These are phyloP conservation scores for Venturia nashicola DNA, from an alignment of 2,329 filamentous ascomycete species.

Conservation along the genomic window DNA sequence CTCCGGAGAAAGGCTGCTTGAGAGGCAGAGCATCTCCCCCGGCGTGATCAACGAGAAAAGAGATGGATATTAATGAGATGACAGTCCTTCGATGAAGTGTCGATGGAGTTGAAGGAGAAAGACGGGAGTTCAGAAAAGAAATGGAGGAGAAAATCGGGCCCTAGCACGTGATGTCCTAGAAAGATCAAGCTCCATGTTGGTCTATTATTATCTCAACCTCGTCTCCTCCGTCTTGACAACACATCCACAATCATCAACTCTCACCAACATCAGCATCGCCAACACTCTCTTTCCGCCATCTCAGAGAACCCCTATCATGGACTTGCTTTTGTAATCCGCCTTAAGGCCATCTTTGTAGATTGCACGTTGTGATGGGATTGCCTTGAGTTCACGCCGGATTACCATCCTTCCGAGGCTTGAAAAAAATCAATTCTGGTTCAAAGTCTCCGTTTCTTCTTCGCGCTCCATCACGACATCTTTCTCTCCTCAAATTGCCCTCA, in stretches of 20 bases:
- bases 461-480: background rate
- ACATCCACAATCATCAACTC: too few relatives aligned
- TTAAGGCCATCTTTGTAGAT: background rate
- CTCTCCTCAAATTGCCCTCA: background rate
- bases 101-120: too few relatives aligned
- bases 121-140: too few relatives aligned
- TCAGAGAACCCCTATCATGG: background rate
- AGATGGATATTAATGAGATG: background rate
- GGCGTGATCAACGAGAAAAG: background rate
- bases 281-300: too few relatives aligned
- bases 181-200: too few relatives aligned
- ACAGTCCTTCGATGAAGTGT: too few relatives aligned
- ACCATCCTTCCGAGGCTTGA: background rate
- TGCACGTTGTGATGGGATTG: background rate
- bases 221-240: too few relatives aligned
- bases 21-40: too few relatives aligned
- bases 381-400: background rate
- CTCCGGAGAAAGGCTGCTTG: background rate
- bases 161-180: background rate
- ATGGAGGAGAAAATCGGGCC: too few relatives aligned
- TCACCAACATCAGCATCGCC: too few relatives aligned
- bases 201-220: too few relatives aligned
- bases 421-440: background rate
- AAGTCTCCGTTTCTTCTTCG: background rate
- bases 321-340: background rate